phyloP scores from a whole-genome alignment of 768 basidiomycete species.

The Mycena floridula region DNA sequence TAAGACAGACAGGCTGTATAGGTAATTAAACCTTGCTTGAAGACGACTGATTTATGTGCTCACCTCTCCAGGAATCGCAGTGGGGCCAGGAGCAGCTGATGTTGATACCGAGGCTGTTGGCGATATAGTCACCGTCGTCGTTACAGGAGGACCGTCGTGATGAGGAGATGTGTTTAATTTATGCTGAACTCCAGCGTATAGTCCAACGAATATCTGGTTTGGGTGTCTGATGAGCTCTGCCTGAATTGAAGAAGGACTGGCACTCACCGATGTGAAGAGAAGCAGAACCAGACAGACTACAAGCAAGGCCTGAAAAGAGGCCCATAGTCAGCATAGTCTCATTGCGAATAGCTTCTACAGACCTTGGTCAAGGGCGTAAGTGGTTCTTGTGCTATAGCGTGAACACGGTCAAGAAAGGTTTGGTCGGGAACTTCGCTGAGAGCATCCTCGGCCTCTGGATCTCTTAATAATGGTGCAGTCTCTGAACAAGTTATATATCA shows the following conservation, averaged over 20 bases:
- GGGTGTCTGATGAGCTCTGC: not conserved
- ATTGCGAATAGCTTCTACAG: no score
- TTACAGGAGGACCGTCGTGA: constrained; percentile 28
- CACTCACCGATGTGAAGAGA: constrained; percentile 60
- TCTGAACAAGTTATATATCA: no score
- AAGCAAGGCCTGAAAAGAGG: no score
- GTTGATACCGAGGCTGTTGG: constrained; percentile 32
- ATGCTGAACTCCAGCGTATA: constrained; percentile 87
- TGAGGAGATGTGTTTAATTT: constrained; percentile 51
- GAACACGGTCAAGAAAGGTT: constrained; percentile 41
- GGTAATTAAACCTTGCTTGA: constrained; percentile 6
- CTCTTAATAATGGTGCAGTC: constrained; percentile 55
- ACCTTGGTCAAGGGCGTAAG: constrained; percentile 81
- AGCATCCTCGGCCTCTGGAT: constrained; percentile 34
- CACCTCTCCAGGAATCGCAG: constrained; percentile 48
- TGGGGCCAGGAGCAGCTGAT: constrained; percentile 45
- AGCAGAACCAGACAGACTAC: constrained; percentile 71
- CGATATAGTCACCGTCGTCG: constrained; percentile 33
- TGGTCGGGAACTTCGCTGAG: constrained; percentile 18
- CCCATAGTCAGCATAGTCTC: no score
- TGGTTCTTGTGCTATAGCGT: constrained; percentile 62
- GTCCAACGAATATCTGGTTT: constrained; percentile 82
- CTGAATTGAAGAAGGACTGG: not conserved
- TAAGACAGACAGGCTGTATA: constrained; percentile 60
- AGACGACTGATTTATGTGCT: constrained; percentile 3